A percentile compares a stretch with the other conserved stretches of the same genome.
These are phyloP conservation scores for Jaapia argillacea DNA, from an alignment of 768 basidiomycete genomes.

Conservation along the genomic window DNA sequence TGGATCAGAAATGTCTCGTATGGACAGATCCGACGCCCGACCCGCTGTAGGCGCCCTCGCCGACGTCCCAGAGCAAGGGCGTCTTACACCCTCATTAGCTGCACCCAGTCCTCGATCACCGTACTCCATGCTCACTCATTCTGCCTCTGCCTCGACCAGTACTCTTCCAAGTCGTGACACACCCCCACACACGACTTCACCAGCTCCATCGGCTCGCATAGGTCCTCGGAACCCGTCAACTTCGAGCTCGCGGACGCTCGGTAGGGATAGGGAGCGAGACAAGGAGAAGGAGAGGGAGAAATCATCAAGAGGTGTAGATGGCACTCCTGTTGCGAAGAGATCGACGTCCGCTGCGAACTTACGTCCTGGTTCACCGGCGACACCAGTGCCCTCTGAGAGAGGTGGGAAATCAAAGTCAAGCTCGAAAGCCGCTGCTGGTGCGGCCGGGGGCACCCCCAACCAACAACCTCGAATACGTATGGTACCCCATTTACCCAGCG, in stretches of 20 bases:
- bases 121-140: neutral
- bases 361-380: neutral
- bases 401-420: neutral
- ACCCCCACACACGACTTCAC: neutral
- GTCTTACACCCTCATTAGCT: too few relatives aligned
- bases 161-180: neutral
- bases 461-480: slow-evolving; percentile 28
- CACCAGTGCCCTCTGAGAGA: neutral
- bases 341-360: neutral
- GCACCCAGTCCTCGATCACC: neutral
- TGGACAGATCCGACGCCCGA: too few relatives aligned
- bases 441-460: slow-evolving; percentile 8
- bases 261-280: neutral
- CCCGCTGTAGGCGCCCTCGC: too few relatives aligned
- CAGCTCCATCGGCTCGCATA: neutral
- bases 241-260: neutral
- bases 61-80: too few relatives aligned
- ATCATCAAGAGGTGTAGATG: neutral
- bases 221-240: neutral
- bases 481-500: slow-evolving; percentile 53
- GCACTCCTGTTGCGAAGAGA: neutral
- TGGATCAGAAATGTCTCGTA: too few relatives aligned
- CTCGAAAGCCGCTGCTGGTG: slow-evolving; percentile 5
- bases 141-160: neutral
- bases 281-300: neutral